Evolutionary conservation across 805 yeast genomes (phyloP), one percentile per base, ranked within the genome.

Genomic region (Lipomyces chichibuensis): DNA sequence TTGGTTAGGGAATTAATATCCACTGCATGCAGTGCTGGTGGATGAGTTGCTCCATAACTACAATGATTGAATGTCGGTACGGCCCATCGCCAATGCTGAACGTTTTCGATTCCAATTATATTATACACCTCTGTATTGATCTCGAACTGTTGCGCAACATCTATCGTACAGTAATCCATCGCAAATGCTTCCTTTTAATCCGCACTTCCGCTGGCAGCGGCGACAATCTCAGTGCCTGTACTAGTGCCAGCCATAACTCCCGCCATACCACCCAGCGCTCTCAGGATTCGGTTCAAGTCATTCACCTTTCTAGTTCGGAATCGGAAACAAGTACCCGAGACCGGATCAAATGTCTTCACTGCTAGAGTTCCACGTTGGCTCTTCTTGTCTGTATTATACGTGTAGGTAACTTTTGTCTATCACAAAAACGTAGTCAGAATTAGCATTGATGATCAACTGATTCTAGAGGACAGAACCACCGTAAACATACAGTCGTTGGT

Each of bases 271-370:
- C 96, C 96, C 59, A 92, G 74, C 6, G 90, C 89, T 59, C 90
- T 84, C 75, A 90, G 79, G 27, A 92, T 75, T 71, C 93, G 84
- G 29, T 91, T 86, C 57, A 92, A 84, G 76, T 92, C 96, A 75
- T 91, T 91, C 59, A 83, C 78, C 71, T 88, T 88, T 69, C 80
- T 79, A 0, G 94, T 87, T 66, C 80, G 81, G 75, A 82, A 85
- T 67, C 82, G 83, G 76, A 87, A 84, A 67, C 87, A 83, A 53
- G 87, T 81, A 7, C 93, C 93, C 20, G 86, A 80, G 20, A 79
- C 82, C 2, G 92, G 84, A 74, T 91, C 92, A 72, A 78, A 87
- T 0, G 89, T 83, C 75, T 89, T 90, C 76, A 89, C 85, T 35
- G 72, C 62, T 51, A 66, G 77, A 61, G 69, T 77, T 35, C 76